A percentile compares a stretch with the other conserved stretches of the same genome.
Conservation (phyloP, 768 basidiomycete genomes). For the Tremella fuciformis region DNA sequence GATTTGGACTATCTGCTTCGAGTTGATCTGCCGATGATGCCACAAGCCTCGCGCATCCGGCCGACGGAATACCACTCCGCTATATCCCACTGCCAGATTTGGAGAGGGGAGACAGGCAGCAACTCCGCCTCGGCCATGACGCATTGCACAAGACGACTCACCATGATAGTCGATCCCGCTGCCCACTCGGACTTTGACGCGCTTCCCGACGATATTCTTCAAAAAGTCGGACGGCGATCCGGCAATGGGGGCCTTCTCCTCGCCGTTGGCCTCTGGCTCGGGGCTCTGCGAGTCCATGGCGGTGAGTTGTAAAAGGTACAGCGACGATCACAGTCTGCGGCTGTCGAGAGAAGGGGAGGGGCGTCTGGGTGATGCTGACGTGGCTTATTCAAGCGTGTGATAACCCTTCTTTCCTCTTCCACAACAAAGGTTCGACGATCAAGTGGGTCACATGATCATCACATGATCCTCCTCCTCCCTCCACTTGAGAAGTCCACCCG, state of each 20-base stretch:
- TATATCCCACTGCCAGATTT: too few species aligned
- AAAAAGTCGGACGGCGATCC: slow-evolving; percentile 91
- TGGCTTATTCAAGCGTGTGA: too few species aligned
- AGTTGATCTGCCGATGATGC: not conserved
- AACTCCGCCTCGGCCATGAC: not conserved
- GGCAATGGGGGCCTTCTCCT: slow-evolving; percentile 36
- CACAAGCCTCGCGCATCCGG: not conserved
- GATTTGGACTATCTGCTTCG: not conserved
- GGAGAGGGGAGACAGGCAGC: too few species aligned
- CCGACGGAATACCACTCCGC: not conserved
- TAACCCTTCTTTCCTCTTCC: not conserved
- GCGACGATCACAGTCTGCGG: not conserved
- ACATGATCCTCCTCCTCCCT: not conserved
- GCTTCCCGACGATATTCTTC: slow-evolving; percentile 94
- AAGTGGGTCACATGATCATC: slow-evolving; percentile 2
- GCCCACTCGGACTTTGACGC: slow-evolving; percentile 83
- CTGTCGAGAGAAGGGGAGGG: not conserved
- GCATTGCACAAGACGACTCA: slow-evolving; percentile 51
- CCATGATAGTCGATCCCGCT: slow-evolving; percentile 93
- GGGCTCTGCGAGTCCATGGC: slow-evolving; percentile 38
- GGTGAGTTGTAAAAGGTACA: not conserved
- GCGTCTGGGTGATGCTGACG: too few species aligned
- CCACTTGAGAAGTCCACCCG: slow-evolving; percentile 9
- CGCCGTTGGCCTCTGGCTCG: slow-evolving; percentile 17
- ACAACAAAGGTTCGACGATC: not conserved